Base-by-base conservation (phyloP, 331 rosid species). In the Arachis monticola region DNA sequence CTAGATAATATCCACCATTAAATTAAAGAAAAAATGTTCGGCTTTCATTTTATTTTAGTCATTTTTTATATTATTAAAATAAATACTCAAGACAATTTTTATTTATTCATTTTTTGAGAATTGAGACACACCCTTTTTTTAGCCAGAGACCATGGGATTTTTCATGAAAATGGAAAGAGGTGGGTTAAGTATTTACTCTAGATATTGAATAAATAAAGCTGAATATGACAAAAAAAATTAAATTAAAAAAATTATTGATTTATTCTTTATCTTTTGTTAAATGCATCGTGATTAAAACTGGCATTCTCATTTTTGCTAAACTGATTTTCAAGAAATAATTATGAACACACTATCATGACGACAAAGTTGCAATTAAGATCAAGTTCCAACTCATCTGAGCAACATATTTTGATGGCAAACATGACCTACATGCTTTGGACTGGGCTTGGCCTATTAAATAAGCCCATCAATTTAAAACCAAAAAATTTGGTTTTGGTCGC, bases 391-490 rank as follows among this genome's bases (percentile, higher is more conserved):
- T 46, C 46, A 78, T 77, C 38, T 12, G 41, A 27, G 13, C 6
- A 41, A 45, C 35, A 70, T 3, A 64, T 42, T 42, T 4, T 41
- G 50, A 46, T 10, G 59, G 8, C 67, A 32, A 73, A 66, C 52
- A 1, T 79, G 79, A 44, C 64, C 79, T 72, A 79, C 75, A 7
- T 50, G 52, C 13, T 66, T 73, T 51, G 63, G 63, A 79, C 35
- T 73, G 70, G 83, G 83, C 83, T 70, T 67, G 47, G 76, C 10
- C 35, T 74, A 65, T 52, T 44, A 10, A 67, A 50, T 2, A 35
- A 60, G 60, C 44, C 66, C 50, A 67, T 12, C 55, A 55, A 68
- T 6, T 31, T 60, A 51, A 17, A 38, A 80, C 56, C 1, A 10
- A 38, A 68, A 68, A 68, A 0, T 3, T 11, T 52, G 79, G 72